Percentiles rank a stretch among this genome's conserved stretches.
These are phyloP conservation scores for Hypoxylon sp. DNA, from an alignment of 2,329 filamentous ascomycete species.

Conservation along the genomic window DNA sequence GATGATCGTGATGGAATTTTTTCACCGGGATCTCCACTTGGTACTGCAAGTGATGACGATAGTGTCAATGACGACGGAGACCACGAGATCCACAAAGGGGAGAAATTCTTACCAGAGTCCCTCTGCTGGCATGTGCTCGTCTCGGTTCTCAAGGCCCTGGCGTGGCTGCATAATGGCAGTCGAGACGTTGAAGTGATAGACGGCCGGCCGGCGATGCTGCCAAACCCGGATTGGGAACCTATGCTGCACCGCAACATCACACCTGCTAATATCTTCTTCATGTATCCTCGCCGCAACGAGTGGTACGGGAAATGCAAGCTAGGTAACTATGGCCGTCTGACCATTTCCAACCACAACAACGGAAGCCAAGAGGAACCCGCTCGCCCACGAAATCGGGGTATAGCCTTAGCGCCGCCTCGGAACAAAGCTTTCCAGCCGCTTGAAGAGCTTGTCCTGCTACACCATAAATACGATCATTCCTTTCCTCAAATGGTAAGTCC, in stretches of 20 bases:
- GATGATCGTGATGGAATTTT: background rate
- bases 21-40: too few species aligned
- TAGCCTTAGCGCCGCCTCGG: conserved; percentile 49
- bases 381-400: conserved; percentile 32
- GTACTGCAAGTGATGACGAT: too few species aligned
- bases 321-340: conserved; percentile 62
- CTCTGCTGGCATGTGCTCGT: conserved; percentile 70
- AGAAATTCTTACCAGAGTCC: conserved; percentile 63
- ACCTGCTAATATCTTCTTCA: conserved; percentile 66
- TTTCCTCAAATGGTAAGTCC: conserved; percentile 50
- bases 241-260: conserved; percentile 65
- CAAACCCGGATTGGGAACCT: conserved; percentile 64
- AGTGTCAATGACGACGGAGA: too few species aligned
- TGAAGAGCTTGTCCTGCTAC: conserved; percentile 41
- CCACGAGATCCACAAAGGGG: too few species aligned
- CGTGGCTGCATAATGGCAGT: conserved; percentile 67
- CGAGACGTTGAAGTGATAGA: conserved; percentile 46
- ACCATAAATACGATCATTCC: conserved; percentile 35
- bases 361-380: conserved; percentile 16
- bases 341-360: conserved; percentile 58
- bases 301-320: conserved; percentile 69
- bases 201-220: conserved; percentile 25
- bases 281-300: conserved; percentile 63
- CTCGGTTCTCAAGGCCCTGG: conserved; percentile 64
- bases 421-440: conserved; percentile 25